Evolutionary conservation across 257 asterid species (phyloP).

Genomic region (Nicotiana tomentosiformis): DNA sequence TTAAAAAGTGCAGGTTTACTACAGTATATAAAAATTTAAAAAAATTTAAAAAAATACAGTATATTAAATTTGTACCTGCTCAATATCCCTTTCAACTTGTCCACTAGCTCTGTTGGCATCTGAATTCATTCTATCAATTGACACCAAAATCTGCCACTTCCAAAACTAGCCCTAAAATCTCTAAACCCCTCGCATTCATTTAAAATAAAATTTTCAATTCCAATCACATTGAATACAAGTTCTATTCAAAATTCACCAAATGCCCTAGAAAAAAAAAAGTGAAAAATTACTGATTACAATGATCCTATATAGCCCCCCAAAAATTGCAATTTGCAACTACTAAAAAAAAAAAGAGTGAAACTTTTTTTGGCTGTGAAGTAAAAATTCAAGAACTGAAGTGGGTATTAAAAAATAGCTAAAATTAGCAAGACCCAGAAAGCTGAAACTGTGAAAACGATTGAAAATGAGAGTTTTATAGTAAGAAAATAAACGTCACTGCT

Average conservation of each 20-base stretch:
- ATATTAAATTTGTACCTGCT: constrained; percentile 38
- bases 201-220: not conserved
- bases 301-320: not conserved
- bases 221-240: not conserved
- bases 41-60: too few relatives aligned
- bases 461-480: not conserved
- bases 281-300: not conserved
- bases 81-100: constrained; percentile 67
- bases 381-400: not conserved
- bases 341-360: not conserved
- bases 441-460: constrained; percentile 5
- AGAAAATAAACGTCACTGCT: not conserved
- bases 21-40: not conserved
- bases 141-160: constrained; percentile 30
- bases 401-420: not conserved
- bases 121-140: constrained; percentile 63
- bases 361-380: not conserved
- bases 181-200: constrained; percentile 5
- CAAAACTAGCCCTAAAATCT: constrained; percentile 36
- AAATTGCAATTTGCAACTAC: not conserved
- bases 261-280: not conserved
- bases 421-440: not conserved
- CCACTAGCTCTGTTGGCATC: constrained; percentile 63
- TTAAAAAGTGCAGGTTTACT: not conserved
- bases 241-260: not conserved